Evolutionary conservation across 2,329 filamentous ascomycete species (phyloP).

Genomic region (Trichothecium sympodiale): DNA sequence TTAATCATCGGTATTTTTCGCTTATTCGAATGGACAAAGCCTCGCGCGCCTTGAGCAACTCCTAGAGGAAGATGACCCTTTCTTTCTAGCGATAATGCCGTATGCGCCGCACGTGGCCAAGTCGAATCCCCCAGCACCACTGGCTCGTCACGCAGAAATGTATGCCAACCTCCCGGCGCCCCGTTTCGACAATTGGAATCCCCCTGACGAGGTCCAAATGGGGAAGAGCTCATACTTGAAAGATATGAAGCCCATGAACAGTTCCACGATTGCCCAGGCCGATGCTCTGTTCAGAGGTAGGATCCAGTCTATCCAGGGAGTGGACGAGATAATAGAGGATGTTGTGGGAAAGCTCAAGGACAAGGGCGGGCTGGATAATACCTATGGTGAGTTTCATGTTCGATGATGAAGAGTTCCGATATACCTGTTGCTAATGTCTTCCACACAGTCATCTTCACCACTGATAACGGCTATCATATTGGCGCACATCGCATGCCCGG

Average conservation of each 20-base stretch:
- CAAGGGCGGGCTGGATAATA: constrained; percentile 23
- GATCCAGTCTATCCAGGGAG: constrained; percentile 30
- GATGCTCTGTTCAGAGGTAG: no score
- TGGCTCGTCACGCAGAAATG: no score
- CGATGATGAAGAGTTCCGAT: no score
- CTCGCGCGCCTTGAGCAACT: constrained; percentile 1
- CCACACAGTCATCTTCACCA: constrained; percentile 26
- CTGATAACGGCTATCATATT: constrained; percentile 32
- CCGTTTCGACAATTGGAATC: constrained; percentile 2
- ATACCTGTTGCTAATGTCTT: no score
- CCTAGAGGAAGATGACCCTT: background rate
- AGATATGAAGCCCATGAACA: background rate
- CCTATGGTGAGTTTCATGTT: no score
- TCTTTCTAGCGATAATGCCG: background rate
- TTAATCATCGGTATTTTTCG: no score
- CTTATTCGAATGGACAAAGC: no score
- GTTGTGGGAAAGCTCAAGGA: constrained; percentile 22
- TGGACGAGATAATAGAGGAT: constrained; percentile 32
- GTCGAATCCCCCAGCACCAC: no score
- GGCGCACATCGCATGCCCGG: constrained; percentile 39
- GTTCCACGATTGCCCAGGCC: no score
- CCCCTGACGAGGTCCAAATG: background rate
- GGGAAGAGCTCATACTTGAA: background rate
- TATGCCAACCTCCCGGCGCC: background rate
- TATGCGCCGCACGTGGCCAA: constrained; percentile 2